Base-by-base conservation (phyloP, 2,329 filamentous ascomycete species). In the Fusarium poae region DNA sequence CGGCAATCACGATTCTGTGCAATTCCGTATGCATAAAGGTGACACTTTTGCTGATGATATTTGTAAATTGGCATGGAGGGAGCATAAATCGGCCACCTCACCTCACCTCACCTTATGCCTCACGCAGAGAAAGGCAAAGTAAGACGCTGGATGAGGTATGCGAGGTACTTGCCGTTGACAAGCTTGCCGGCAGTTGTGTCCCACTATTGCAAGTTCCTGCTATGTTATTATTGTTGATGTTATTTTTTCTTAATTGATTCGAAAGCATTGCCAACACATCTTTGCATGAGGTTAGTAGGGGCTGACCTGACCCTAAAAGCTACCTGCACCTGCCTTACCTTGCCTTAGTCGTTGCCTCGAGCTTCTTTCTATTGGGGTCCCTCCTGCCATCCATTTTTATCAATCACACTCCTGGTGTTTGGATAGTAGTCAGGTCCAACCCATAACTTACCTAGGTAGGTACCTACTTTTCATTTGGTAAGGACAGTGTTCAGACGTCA, bases 221-320 rank as follows among this genome's bases (percentile, higher is more conserved):
- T 50, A 70, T 71, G 68, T 69, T 71, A 76, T 69, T 71, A 76
- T 79, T 75, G 50, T 60, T 67, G 62, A 69, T 74, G 64, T 73
- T 73, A 58, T 71, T 70, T 77, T 85, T 85, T 82, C 73, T 65
- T 68, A 70, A 77, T 85, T 82, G 83, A 39, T 50, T 86, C 82
- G 82, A 76, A 58, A 55, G 86, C 85, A 88, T 80, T 91, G 89
- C 88, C 90, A 92, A 87, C 89, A 89, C 90, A 92, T 91, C 89
- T 88, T 80, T 91, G 89, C 90, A 90, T 92, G 84, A 85, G 82
- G 80, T 79, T 79, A 65, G 62, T 79, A 79, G 79, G 78, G 79
- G 70, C 68, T 74, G 67, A 64, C 58, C 67, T 51, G 40, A 43
- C 40, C 40, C 40, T 43, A 48, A 57, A 62, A 58, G 66, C 59